These are phyloP conservation scores for Raffaelea albimanens DNA, from an alignment of 2,329 filamentous ascomycete species.

Conservation along the genomic window DNA sequence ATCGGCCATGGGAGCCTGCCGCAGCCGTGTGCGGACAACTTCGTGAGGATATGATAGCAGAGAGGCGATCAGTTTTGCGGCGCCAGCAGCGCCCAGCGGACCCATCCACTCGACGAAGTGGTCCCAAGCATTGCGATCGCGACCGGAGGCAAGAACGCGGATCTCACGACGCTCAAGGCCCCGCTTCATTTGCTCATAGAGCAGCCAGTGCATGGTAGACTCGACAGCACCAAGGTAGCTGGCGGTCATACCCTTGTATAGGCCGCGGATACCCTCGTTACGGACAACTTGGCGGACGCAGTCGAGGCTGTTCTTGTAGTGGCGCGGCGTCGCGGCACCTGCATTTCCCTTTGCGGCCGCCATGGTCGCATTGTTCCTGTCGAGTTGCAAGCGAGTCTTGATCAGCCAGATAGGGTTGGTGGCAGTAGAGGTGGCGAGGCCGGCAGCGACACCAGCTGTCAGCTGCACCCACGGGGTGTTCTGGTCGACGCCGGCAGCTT, in stretches of 20 bases:
- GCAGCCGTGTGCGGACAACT: constrained; percentile 74
- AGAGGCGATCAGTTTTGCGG: constrained; percentile 77
- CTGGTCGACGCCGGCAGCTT: constrained; percentile 61
- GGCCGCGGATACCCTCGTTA: constrained; percentile 68
- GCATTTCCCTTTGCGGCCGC: constrained; percentile 31
- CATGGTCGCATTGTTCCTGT: constrained; percentile 61
- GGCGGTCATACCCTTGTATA: constrained; percentile 86
- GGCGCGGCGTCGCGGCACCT: constrained; percentile 32
- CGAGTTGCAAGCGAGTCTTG: constrained; percentile 85
- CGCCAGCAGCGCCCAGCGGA: constrained; percentile 68
- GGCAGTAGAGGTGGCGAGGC: constrained; percentile 77
- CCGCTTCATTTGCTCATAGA: constrained; percentile 88
- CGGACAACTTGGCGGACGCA: constrained; percentile 75
- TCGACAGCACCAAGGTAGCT: constrained; percentile 88
- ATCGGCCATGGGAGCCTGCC: constrained; percentile 68
- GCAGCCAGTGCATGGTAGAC: constrained; percentile 83
- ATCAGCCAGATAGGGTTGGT: constrained; percentile 97
- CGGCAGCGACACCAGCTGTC: constrained; percentile 64
- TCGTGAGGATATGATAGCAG: constrained; percentile 88
- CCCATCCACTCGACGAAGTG: constrained; percentile 68
- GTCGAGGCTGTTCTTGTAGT: constrained; percentile 81
- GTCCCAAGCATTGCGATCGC: constrained; percentile 62
- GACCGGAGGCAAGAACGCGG: constrained; percentile 45
- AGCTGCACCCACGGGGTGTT: constrained; percentile 68
- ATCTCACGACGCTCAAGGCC: constrained; percentile 57